Percentiles rank a stretch among this genome's conserved stretches.
Conservation (phyloP, 148 eudicot species). For the Rhododendron ferrugineum region DNA sequence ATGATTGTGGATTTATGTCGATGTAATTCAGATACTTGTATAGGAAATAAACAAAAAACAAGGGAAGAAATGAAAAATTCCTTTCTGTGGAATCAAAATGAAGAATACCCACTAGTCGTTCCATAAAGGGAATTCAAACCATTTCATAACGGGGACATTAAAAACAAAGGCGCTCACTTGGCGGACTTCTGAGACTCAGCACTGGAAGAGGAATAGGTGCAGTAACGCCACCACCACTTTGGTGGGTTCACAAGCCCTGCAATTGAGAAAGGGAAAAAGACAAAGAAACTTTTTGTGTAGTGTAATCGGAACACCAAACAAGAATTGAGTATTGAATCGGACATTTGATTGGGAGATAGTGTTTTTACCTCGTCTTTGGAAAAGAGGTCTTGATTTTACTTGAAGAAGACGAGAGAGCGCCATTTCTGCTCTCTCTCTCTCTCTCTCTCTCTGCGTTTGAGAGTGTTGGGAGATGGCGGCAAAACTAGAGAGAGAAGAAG, state of each 20-base stretch:
- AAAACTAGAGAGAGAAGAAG: not conserved
- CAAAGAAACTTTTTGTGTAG: not conserved
- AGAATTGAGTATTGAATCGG: too few relatives aligned
- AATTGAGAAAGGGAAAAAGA: not conserved
- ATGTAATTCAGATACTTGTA: not conserved
- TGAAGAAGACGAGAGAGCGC: slow-evolving; percentile 19
- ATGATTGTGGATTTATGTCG: not conserved
- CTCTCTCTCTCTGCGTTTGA: not conserved
- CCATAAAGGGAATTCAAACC: too few relatives aligned
- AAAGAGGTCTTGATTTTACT: not conserved
- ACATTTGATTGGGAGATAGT: not conserved
- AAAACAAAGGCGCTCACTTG: not conserved
- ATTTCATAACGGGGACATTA: not conserved
- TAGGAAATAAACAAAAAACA: not conserved
- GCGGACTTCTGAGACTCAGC: not conserved
- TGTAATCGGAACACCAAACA: not conserved
- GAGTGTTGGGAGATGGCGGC: not conserved
- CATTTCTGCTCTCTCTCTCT: slow-evolving; percentile 7
- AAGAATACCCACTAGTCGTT: not conserved
- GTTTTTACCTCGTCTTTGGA: slow-evolving; percentile 16
- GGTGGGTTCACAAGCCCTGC: slow-evolving; percentile 8
- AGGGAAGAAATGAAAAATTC: not conserved
- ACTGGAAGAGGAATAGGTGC: not conserved
- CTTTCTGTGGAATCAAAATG: not conserved
- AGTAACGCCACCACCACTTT: not conserved